phyloP scores from a whole-genome alignment of 176 grass and related monocot genomes.

The Musa acuminata region DNA sequence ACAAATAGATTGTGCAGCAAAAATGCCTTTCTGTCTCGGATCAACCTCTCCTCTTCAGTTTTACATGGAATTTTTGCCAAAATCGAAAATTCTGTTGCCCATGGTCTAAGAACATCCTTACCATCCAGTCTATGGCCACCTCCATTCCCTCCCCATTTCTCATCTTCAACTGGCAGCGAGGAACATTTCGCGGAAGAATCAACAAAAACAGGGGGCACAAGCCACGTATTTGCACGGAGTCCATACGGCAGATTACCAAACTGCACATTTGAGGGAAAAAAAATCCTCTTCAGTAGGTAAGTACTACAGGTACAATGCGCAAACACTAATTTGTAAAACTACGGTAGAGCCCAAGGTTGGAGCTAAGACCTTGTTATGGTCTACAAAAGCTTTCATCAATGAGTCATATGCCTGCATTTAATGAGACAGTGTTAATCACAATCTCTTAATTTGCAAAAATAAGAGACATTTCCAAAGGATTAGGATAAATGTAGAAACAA shows the following conservation, averaged over 20 bases:
- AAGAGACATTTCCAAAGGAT: background rate
- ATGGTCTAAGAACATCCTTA: constrained; percentile 47
- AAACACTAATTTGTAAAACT: constrained; percentile 1
- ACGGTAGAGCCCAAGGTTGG: constrained; percentile 11
- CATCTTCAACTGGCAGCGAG: constrained; percentile 65
- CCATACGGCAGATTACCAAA: constrained; percentile 98
- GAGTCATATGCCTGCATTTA: constrained; percentile 56
- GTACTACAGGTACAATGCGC: constrained; percentile 1
- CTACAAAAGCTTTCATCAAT: constrained; percentile 84
- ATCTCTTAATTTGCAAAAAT: too few relatives aligned
- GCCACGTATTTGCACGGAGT: constrained; percentile 99
- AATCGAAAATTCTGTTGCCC: constrained; percentile 76
- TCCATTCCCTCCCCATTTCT: constrained; percentile 73
- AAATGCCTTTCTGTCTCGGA: constrained; percentile 93
- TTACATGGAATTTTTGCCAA: constrained; percentile 64
- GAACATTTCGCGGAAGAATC: constrained; percentile 41
- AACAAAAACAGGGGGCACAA: constrained; percentile 62
- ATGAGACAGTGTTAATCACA: background rate
- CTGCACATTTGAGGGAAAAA: constrained; percentile 31
- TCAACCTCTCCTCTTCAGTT: constrained; percentile 82
- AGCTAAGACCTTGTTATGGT: constrained; percentile 74
- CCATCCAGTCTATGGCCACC: constrained; percentile 57
- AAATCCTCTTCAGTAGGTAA: constrained; percentile 10
- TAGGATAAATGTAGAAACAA: background rate
- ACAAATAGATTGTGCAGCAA: constrained; percentile 86